phyloP scores from a whole-genome alignment of 345 rosid species.

The Euphorbia lathyris region DNA sequence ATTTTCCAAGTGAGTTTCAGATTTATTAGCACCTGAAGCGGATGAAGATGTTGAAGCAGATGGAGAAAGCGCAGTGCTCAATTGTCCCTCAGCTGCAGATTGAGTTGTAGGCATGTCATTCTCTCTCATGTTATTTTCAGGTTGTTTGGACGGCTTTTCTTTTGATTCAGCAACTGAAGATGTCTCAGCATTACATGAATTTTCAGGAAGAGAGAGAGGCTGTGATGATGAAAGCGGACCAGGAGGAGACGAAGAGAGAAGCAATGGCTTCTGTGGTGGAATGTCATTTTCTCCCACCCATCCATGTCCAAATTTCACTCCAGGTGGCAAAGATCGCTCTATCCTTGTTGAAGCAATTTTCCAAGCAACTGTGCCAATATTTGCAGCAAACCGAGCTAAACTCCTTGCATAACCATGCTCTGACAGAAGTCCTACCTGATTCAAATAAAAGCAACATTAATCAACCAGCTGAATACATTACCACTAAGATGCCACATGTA shows the following conservation, averaged over 20 bases:
- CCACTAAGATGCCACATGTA: conserved; percentile 1
- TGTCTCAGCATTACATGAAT: conserved; percentile 20
- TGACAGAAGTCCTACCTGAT: conserved; percentile 74
- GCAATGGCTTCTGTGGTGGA: conserved; percentile 30
- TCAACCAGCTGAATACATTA: conserved; percentile 8
- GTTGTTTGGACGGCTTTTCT: conserved; percentile 25
- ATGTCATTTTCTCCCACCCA: conserved; percentile 80
- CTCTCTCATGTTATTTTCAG: conserved; percentile 21
- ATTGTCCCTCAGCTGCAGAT: conserved; percentile 15
- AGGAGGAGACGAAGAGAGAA: conserved; percentile 18
- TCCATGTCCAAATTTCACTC: conserved; percentile 67
- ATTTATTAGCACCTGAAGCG: conserved; percentile 14
- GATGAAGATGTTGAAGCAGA: conserved; percentile 22
- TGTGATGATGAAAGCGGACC: conserved; percentile 21
- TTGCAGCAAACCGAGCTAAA: conserved; percentile 78
- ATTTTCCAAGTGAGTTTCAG: conserved; percentile 29
- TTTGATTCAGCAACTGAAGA: conserved; percentile 5
- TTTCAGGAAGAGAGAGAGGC: conserved; percentile 24
- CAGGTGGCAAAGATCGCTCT: conserved; percentile 54
- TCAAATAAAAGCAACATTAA: conserved; percentile 18
- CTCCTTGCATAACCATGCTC: conserved; percentile 87
- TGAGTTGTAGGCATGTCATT: conserved; percentile 19
- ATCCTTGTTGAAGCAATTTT: conserved; percentile 55
- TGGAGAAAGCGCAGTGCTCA: conserved; percentile 17
- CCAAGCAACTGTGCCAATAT: conserved; percentile 85